A percentile compares a stretch with the other conserved stretches of the same genome.
These are phyloP conservation scores for Pseudogymnoascus pannorum DNA, from an alignment of 2,329 filamentous ascomycete genomes.

Conservation along the genomic window DNA sequence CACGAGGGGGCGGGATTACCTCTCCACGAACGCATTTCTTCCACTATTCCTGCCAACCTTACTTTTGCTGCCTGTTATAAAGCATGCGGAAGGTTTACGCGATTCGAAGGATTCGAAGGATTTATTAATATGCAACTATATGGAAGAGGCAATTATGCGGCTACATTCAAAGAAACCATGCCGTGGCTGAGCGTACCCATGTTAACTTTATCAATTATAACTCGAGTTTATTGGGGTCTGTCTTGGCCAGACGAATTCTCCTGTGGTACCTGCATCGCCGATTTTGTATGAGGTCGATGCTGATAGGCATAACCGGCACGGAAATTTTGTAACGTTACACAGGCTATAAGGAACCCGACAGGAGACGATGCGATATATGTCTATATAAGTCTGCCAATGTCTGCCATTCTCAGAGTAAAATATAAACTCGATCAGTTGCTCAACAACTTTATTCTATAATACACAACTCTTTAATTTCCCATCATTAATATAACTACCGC, in stretches of 20 bases:
- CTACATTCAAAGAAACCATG: neutral
- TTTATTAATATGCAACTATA: neutral
- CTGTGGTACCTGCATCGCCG: neutral
- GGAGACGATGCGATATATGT: neutral
- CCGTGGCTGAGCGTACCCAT: neutral
- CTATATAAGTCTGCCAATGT: neutral
- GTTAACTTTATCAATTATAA: neutral
- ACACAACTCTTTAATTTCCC: neutral
- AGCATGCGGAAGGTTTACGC: neutral
- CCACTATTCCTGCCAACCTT: neutral
- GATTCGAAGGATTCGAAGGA: neutral
- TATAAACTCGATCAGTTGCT: neutral
- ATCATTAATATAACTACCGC: neutral
- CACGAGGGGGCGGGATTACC: no score
- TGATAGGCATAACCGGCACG: neutral
- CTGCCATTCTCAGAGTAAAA: neutral
- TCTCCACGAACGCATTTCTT: neutral
- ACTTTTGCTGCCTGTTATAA: neutral
- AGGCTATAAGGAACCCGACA: neutral
- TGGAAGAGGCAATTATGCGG: neutral
- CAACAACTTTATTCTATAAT: neutral
- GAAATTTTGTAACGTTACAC: neutral
- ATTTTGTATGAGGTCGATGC: neutral
- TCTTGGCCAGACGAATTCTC: neutral
- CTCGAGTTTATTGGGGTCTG: neutral